phyloP scores from a whole-genome alignment of 2,329 filamentous ascomycete genomes.

The Fusarium humuli region DNA sequence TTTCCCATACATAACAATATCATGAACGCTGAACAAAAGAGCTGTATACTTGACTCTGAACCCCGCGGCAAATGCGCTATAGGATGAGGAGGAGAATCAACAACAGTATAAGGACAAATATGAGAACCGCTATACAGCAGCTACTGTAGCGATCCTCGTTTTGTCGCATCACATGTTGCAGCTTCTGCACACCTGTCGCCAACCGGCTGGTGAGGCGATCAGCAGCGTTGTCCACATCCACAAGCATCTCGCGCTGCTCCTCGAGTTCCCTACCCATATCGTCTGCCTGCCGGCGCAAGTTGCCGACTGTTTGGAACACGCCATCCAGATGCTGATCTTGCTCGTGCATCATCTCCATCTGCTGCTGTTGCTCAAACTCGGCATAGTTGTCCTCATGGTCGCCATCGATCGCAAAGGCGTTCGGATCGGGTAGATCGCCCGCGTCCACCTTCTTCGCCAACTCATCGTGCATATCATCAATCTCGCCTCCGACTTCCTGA shows the following conservation, averaged over 20 bases:
- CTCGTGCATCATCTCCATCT: slow-evolving; percentile 91
- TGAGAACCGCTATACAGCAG: slow-evolving; percentile 90
- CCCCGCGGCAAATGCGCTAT: slow-evolving; percentile 48
- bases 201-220: slow-evolving; percentile 89
- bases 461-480: slow-evolving; percentile 90
- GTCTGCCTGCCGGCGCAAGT: slow-evolving; percentile 87
- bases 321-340: slow-evolving; percentile 94
- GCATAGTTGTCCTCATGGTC: slow-evolving; percentile 69
- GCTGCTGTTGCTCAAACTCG: slow-evolving; percentile 90
- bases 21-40: slow-evolving; percentile 21
- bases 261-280: slow-evolving; percentile 97
- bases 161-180: slow-evolving; percentile 83
- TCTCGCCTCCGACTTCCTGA: slow-evolving; percentile 87
- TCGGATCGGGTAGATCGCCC: slow-evolving; percentile 65
- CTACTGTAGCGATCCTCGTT: slow-evolving; percentile 92
- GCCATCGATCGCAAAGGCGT: slow-evolving; percentile 66
- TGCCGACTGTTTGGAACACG: slow-evolving; percentile 93
- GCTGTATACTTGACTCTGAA: background rate
- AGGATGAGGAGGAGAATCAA: slow-evolving; percentile 80
- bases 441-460: slow-evolving; percentile 69
- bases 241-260: slow-evolving; percentile 90
- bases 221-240: slow-evolving; percentile 84
- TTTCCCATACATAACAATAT: slow-evolving; percentile 21
- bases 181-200: slow-evolving; percentile 86
- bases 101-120: slow-evolving; percentile 87